Base-by-base conservation (phyloP, 2,329 filamentous ascomycete genomes). In the Fusarium sublunatum region DNA sequence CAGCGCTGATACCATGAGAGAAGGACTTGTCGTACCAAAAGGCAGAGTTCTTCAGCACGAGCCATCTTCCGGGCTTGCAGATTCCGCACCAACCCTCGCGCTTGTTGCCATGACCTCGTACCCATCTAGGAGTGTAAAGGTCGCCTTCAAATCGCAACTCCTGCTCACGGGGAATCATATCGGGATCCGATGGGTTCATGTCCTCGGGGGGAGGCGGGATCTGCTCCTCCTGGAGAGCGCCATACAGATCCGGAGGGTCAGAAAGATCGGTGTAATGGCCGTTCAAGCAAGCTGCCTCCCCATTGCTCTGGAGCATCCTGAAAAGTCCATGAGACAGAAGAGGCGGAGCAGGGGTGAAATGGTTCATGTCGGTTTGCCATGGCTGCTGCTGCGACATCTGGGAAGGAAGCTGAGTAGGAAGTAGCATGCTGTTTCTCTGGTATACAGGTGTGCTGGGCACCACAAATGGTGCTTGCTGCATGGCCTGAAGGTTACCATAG, bases 11-110 rank as follows among this genome's bases (percentile, higher is more conserved):
- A 45, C 92, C 92, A 72, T 96, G 92, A 3, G 90, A 92, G 75
- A 95, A 96, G 54, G 89, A 91, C 81, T 95, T 94, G 79, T 96
- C 92, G 76, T 96, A 96, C 92, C 92, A 96, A 75, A 92, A 96
- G 7, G 92, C 92, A 52, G 90, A 93, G 78, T 96, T 95, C 80
- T 95, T 96, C 57, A 96, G 81, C 13, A 93, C 91, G 50, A 94
- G 84, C 92, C 92, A 96, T 45, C 91, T 83, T 3, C 91, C 91
- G 3, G 91, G 90, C 74, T 93, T 93, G 81, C 92, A 96, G 68
- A 94, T 91, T 22, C 91, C 91, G 70, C 92, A 96, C 91, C 92
- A 96, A 4, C 92, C 92, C 75, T 94, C 91, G 38, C 92, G 88
- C 80, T 93, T 93, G 77, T 93, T 93, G 25, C 92, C 91, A 62